phyloP scores from a whole-genome alignment of 108 stramenopile genomes.

The Nitzschia putrida region DNA sequence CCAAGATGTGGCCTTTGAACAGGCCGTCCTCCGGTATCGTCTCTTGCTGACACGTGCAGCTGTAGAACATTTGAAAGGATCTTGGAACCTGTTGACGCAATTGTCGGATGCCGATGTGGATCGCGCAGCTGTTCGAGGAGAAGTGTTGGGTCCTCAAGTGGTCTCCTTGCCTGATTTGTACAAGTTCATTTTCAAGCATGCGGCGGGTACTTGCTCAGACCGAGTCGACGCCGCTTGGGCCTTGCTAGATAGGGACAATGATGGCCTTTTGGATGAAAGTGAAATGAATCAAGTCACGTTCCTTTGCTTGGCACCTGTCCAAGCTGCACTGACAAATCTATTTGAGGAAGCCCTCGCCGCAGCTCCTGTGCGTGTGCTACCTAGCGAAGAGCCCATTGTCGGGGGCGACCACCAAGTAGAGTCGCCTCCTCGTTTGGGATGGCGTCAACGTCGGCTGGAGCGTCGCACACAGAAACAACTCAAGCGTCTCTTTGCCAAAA shows the following conservation, averaged over 20 bases:
- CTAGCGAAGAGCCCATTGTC: neutral
- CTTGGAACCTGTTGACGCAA: constrained; percentile 60
- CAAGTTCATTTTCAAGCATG: constrained; percentile 50
- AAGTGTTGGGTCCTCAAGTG: constrained; percentile 18
- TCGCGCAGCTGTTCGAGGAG: constrained; percentile 66
- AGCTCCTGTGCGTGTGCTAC: constrained; percentile 23
- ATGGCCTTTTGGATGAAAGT: constrained; percentile 81
- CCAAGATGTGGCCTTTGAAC: constrained; percentile 21
- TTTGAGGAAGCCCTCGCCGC: constrained; percentile 40
- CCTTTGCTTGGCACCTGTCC: constrained; percentile 57
- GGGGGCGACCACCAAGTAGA: neutral
- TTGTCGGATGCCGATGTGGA: constrained; percentile 78
- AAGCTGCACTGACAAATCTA: constrained; percentile 47
- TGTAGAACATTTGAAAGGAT: constrained; percentile 30
- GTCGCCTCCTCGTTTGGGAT: constrained; percentile 14
- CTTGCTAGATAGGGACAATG: constrained; percentile 71
- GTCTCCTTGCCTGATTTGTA: constrained; percentile 17
- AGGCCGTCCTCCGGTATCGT: constrained; percentile 39
- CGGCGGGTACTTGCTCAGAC: constrained; percentile 39
- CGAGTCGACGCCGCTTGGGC: constrained; percentile 76
- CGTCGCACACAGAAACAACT: constrained; percentile 53
- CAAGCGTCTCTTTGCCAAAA: constrained; percentile 50
- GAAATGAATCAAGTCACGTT: constrained; percentile 78
- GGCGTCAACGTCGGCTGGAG: constrained; percentile 68
- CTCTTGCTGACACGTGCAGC: constrained; percentile 43